These are phyloP conservation scores for Amanita inopinata DNA, from an alignment of 768 basidiomycete genomes.

Conservation along the genomic window DNA sequence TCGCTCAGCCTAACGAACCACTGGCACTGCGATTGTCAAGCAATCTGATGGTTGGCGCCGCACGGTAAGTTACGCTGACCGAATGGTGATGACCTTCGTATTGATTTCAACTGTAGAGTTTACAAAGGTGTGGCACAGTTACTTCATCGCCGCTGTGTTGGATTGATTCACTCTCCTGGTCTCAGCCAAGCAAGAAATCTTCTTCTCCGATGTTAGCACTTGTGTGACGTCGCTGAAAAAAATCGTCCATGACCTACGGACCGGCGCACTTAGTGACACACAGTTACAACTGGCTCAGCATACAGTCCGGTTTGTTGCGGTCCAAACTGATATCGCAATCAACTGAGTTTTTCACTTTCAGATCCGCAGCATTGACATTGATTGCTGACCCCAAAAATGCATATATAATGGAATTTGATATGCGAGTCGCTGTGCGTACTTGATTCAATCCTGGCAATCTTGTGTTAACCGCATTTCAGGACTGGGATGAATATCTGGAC, in stretches of 20 bases:
- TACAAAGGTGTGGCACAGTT: slow-evolving; percentile 29
- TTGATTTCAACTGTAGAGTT: slow-evolving; percentile 17
- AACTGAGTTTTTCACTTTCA: slow-evolving; percentile 16
- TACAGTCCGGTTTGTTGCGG: slow-evolving; percentile 41
- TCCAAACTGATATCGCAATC: background rate
- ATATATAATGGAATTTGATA: slow-evolving; percentile 52
- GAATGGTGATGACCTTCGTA: too few relatives aligned
- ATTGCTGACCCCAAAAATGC: slow-evolving; percentile 38
- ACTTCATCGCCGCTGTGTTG: background rate
- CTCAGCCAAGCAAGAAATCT: slow-evolving; percentile 76
- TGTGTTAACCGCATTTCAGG: slow-evolving; percentile 22
- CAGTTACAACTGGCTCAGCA: slow-evolving; percentile 68
- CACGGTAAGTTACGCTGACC: slow-evolving; percentile 63
- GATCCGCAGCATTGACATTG: slow-evolving; percentile 42
- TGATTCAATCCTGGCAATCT: background rate
- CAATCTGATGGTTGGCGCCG: slow-evolving; percentile 83
- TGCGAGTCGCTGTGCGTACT: slow-evolving; percentile 48
- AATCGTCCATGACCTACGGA: slow-evolving; percentile 57
- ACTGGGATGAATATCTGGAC: slow-evolving; percentile 56
- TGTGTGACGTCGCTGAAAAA: slow-evolving; percentile 76
- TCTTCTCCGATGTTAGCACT: slow-evolving; percentile 68
- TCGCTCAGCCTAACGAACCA: slow-evolving; percentile 77
- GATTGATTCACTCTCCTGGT: background rate
- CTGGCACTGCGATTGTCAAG: slow-evolving; percentile 81
- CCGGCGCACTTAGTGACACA: slow-evolving; percentile 31